Base-by-base conservation (phyloP, 2,329 filamentous ascomycete species). In the Aphanocladium album region DNA sequence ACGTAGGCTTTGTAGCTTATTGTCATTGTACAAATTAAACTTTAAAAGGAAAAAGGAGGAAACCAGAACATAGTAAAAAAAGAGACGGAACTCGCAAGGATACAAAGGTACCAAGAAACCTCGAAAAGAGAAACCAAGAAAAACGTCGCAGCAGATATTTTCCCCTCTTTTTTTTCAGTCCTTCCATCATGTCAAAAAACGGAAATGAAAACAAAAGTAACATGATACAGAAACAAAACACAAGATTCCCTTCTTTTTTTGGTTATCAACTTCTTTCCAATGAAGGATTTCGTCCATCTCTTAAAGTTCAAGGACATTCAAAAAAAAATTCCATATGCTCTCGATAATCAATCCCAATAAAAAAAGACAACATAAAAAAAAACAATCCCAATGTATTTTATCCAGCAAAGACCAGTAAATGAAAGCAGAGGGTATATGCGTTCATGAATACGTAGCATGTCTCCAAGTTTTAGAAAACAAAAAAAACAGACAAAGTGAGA, bases 351-450 rank as follows among this genome's bases (percentile, higher is more conserved):
- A 49, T 30, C 14, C 12, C n/a, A 57, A 19, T 56, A 49, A 62
- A 60, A 50, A 21, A 25, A 30, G 16, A 53, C 8, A 60, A 25
- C 37, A 45, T 11, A 57, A 63, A 27, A 25, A 56, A 64, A 57
- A 45, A 51, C 46, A 27, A 43, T 56, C 45, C 59, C 52, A 37
- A 55, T 35, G 52, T 37, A 52, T 53, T 60, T 60, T 54, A 53
- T 60, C 57, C 57, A 60, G 49, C 49, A 59, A 59, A 53, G 41
- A 53, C 57, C 49, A 60, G 49, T 52, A 53, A 59, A 43, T 50
- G 50, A 61, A 61, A 65, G 63, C 60, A 64, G 66, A 64, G 68
- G 70, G 69, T 73, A 71, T 72, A 70, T 69, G 68, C 65, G 67
- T 71, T 60, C 68, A 63, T 71, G 65, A 70, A 69, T 67, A 68